Evolutionary conservation across 257 asterid species (phyloP).

Genomic region (Forsythia viridissima): DNA sequence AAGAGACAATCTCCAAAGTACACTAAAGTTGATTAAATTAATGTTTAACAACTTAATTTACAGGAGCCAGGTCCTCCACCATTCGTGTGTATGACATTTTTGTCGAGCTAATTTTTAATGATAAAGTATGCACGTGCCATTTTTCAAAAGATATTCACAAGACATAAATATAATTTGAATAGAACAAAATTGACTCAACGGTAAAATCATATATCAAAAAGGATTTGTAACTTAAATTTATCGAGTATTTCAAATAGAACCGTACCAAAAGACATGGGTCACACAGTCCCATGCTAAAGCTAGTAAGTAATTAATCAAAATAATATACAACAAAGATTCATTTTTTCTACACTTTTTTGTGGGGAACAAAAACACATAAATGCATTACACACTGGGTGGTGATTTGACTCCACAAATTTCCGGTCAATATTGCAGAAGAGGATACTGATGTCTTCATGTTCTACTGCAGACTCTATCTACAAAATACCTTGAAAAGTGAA

Average conservation of each 20-base stretch:
- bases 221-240: neutral
- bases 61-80: slow-evolving; percentile 13
- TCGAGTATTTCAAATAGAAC: slow-evolving; percentile 25
- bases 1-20: slow-evolving; percentile 13
- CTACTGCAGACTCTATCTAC: no score
- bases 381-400: no score
- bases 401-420: no score
- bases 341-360: no score
- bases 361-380: no score
- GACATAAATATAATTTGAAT: neutral
- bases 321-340: neutral
- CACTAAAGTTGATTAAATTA: slow-evolving; percentile 6
- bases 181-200: neutral
- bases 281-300: slow-evolving; percentile 43
- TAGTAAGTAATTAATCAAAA: slow-evolving; percentile 27
- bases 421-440: no score
- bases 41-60: slow-evolving; percentile 6
- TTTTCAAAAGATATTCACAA: slow-evolving; percentile 22
- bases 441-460: no score
- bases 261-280: slow-evolving; percentile 54
- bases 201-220: no score
- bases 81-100: slow-evolving; percentile 58
- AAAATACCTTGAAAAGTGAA: no score
- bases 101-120: slow-evolving; percentile 23
- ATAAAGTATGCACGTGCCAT: slow-evolving; percentile 39